Evolutionary conservation across 768 basidiomycete species (phyloP), one percentile per base, ranked within the genome.

Genomic region (Amanita pseudoporphyria): DNA sequence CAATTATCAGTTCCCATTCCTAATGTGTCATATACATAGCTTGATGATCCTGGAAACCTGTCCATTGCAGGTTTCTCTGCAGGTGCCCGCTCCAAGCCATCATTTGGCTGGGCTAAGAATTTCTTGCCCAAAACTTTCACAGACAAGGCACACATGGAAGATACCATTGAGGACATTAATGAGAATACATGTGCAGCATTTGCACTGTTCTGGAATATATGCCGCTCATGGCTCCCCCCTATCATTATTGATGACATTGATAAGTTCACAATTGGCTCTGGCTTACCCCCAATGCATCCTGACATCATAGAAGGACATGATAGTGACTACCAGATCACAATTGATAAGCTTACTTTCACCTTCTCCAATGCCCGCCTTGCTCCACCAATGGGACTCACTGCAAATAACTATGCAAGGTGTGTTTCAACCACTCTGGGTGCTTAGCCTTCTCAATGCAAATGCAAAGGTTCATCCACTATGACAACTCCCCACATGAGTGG

Each of bases 11-110:
- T n/a, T n/a, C n/a, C n/a, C n/a, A n/a, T n/a, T n/a, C n/a, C n/a
- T n/a, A 38, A 38, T 38, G 36, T 18, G 7, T 38, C 14, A n/a
- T n/a, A n/a, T n/a, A n/a, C n/a, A n/a, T n/a, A n/a, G n/a, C n/a
- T 38, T 10, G 55, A 60, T 26, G 57, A 60, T 38, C 45, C 57
- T 30, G 55, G 57, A 7, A n/a, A n/a, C n/a, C n/a, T n/a, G n/a
- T 47, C 46, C 6, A 35, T 57, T 6, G 46, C n/a, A n/a, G n/a
- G n/a, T n/a, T n/a, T n/a, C n/a, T n/a, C n/a, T 52, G 3, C 59
- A 19, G 53, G 55, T 14, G 45, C 47, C 4, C 46, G 42, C 3
- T 47, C 44, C 13, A 9, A 21, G 28, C 55, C 55, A 21, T 9
- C 12, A 1, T 57, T 60, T 31, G 28, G 56, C 22, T 58, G 57